A percentile compares a stretch with the other conserved stretches of the same genome.
phyloP scores from a whole-genome alignment of 1,284 basidiomycete genomes.

The Ganoderma leucocontextum region DNA sequence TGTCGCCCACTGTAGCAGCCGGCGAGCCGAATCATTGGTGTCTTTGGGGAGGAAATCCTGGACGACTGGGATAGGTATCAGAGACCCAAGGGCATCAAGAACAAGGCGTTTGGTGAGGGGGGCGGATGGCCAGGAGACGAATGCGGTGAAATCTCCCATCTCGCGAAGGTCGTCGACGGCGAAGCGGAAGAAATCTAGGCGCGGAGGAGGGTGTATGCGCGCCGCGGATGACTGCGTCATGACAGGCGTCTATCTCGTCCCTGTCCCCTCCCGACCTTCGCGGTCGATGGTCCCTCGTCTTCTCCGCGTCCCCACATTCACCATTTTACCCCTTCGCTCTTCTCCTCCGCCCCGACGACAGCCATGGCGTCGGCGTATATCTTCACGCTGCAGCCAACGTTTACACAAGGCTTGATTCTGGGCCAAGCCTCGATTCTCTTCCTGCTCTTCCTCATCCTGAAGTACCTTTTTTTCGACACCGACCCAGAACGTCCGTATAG shows the following conservation, averaged over 20 bases:
- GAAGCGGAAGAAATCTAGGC: not conserved
- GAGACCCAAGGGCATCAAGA: conserved; percentile 59
- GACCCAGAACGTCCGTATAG: conserved; percentile 59
- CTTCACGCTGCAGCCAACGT: conserved; percentile 80
- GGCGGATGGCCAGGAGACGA: conserved; percentile 81
- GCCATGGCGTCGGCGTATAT: conserved; percentile 69
- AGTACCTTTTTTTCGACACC: conserved; percentile 84
- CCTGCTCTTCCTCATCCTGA: conserved; percentile 75
- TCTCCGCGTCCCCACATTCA: conserved; percentile 11
- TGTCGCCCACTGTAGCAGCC: conserved; percentile 79
- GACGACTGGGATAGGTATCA: conserved; percentile 44
- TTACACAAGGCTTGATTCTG: conserved; percentile 83
- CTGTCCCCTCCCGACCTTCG: not conserved
- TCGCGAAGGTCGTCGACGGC: conserved; percentile 1
- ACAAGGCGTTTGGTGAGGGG: conserved; percentile 81
- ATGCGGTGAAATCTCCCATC: conserved; percentile 48
- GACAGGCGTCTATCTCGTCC: conserved; percentile 19
- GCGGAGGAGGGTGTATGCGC: not conserved
- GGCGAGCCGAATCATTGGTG: conserved; percentile 21
- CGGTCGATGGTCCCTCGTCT: conserved; percentile 12
- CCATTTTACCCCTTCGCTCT: conserved; percentile 8
- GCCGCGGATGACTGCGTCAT: not conserved
- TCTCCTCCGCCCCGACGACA: conserved; percentile 15
- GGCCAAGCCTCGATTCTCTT: conserved; percentile 82
- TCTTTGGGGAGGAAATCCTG: conserved; percentile 37